Conservation (phyloP, 2,329 filamentous ascomycete genomes). For the Alternaria arbusti region DNA sequence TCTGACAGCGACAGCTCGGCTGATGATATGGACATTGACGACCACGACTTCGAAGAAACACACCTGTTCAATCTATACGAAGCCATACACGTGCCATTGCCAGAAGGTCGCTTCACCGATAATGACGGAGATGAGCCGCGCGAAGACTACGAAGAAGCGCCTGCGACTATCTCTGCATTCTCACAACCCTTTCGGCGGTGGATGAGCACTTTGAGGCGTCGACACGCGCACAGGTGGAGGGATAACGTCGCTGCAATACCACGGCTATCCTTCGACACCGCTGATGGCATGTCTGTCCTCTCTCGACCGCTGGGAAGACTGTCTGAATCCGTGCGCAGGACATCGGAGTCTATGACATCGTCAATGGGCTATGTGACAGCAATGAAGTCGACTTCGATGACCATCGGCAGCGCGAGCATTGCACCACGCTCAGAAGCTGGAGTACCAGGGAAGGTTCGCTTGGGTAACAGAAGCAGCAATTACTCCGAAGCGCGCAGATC, state of each 20-base stretch:
- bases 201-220: slow-evolving; percentile 72
- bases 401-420: slow-evolving; percentile 74
- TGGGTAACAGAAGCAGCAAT: slow-evolving; percentile 65
- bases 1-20: slow-evolving; percentile 14
- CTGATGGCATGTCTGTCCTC: slow-evolving; percentile 13
- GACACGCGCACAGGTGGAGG: slow-evolving; percentile 51
- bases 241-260: slow-evolving; percentile 43
- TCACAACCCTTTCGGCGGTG: slow-evolving; percentile 70
- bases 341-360: slow-evolving; percentile 67
- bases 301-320: slow-evolving; percentile 12
- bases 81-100: slow-evolving; percentile 39
- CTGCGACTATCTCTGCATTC: background rate
- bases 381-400: slow-evolving; percentile 81
- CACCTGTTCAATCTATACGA: slow-evolving; percentile 40
- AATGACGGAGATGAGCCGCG: slow-evolving; percentile 18
- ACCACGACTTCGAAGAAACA: slow-evolving; percentile 20
- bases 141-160: slow-evolving; percentile 2
- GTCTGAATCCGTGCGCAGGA: slow-evolving; percentile 42
- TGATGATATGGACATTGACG: slow-evolving; percentile 21
- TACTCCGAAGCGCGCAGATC: slow-evolving; percentile 68
- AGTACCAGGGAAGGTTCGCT: slow-evolving; percentile 65
- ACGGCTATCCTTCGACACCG: slow-evolving; percentile 45
- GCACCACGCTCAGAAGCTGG: slow-evolving; percentile 64
- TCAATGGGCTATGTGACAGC: slow-evolving; percentile 82
- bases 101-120: slow-evolving; percentile 29